Conservation (phyloP, 2,329 filamentous ascomycete species). For the Aspergillus texensis region DNA sequence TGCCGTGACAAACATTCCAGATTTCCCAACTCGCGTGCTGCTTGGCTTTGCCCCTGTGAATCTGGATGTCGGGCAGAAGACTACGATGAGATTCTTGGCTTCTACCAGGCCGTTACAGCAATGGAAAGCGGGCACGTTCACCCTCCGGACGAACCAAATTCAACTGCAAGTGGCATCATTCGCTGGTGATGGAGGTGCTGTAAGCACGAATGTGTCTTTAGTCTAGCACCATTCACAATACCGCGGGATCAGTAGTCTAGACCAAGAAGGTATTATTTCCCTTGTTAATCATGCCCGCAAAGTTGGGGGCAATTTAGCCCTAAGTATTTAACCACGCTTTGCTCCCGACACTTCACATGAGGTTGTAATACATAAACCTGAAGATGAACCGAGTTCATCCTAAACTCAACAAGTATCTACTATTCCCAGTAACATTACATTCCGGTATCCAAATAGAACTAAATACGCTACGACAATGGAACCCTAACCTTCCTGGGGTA, state of each 20-base stretch:
- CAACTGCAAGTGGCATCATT: constrained; percentile 3
- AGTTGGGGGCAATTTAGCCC: background rate
- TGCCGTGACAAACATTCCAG: background rate
- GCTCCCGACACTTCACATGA: background rate
- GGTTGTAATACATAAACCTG: no score
- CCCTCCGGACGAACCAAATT: background rate
- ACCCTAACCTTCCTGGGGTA: no score
- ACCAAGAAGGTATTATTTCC: no score
- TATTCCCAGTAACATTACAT: no score
- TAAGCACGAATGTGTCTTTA: background rate
- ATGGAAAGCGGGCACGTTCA: background rate
- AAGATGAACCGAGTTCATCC: background rate
- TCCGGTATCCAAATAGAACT: no score
- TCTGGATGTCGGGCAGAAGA: background rate
- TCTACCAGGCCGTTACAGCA: constrained; percentile 7
- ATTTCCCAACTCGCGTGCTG: constrained; percentile 9
- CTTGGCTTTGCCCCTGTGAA: constrained; percentile 9
- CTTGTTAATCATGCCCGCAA: background rate
- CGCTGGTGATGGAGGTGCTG: background rate
- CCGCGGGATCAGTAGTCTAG: no score
- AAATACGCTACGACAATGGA: no score
- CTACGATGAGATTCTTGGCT: background rate
- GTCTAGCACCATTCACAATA: background rate
- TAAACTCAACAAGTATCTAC: no score
- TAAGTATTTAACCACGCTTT: background rate